These are phyloP conservation scores for Leucocoprinus leucothites DNA, from an alignment of 768 basidiomycete species.

Conservation along the genomic window DNA sequence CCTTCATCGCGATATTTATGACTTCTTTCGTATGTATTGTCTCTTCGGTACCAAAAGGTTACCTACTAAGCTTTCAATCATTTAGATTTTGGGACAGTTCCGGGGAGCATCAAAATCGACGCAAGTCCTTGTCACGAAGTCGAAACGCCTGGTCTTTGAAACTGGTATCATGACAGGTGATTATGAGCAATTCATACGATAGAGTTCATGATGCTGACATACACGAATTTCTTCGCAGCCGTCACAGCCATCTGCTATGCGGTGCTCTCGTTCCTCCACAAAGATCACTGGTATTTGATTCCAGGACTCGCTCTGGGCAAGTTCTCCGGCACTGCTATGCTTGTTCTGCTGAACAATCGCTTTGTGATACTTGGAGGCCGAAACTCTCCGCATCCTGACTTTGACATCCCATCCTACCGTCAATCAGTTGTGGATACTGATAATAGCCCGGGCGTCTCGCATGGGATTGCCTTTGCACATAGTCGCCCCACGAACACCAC, in stretches of 20 bases:
- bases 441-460: neutral
- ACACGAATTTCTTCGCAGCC: neutral
- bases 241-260: neutral
- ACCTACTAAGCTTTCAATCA: neutral
- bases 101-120: neutral
- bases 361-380: conserved; percentile 2
- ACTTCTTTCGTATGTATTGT: neutral
- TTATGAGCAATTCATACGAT: no score
- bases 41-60: neutral
- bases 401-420: conserved; percentile 1
- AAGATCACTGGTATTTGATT: neutral
- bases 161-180: conserved; percentile 2
- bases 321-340: neutral
- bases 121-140: neutral
- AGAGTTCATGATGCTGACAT: no score
- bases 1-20: conserved; percentile 1
- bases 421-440: neutral
- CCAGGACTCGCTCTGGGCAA: conserved; percentile 2
- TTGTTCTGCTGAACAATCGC: conserved; percentile 8
- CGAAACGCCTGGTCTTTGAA: conserved; percentile 2
- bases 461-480: neutral
- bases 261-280: neutral
- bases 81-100: neutral
- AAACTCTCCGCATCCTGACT: neutral
- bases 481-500: neutral